Evolutionary conservation across 2,329 filamentous ascomycete species (phyloP), one percentile per base, ranked within the genome.

Genomic region (Sporothrix inflata): DNA sequence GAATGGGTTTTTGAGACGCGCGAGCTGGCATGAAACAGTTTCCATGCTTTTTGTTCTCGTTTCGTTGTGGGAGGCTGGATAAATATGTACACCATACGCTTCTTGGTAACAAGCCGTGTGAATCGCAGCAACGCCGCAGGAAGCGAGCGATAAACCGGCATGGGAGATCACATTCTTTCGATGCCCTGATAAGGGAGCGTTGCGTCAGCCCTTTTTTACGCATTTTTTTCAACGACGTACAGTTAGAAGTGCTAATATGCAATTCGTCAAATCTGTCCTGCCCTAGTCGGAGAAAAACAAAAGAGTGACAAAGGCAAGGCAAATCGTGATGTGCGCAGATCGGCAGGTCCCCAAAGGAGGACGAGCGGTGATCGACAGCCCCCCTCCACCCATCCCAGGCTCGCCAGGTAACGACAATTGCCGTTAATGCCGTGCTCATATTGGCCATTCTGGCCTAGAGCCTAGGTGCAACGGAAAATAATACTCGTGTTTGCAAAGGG

Each of bases 261-360:
- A 24, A 40, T 4, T 19, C 11, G 34, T 21, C 30, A 9, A 19
- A 40, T 61, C 34, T 19, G 19, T 61, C 24, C 53, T 24, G 53
- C 53, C 53, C 34, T 63, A n/a, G 9, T 42, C n/a, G 34, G 57
- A 42, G 40, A 47, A 30, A 65, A 65, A 5, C 53, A 60, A n/a
- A 27, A 45, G 24, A 9, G 60, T 19, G 42, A 45, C 60, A 42
- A 40, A 11, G 34, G 24, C 24, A 49, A 30, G 24, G 47, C 66
- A 69, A 55, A 69, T 69, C 49, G 49, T 27, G 66, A 69, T 69
- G 49, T 53, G 66, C 66, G n/a, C 34, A 9, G 66, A 69, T 69
- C 66, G 34, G 49, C 49, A 69, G 47, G 45, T 40, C 65, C 47
- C 42, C 24, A 34, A 47, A 40, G 42, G 63, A 66, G 42, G 38